Evolutionary conservation across 202 grass and related monocot species (phyloP), one percentile per base, ranked within the genome.

Genomic region (Carex sylvatica): DNA sequence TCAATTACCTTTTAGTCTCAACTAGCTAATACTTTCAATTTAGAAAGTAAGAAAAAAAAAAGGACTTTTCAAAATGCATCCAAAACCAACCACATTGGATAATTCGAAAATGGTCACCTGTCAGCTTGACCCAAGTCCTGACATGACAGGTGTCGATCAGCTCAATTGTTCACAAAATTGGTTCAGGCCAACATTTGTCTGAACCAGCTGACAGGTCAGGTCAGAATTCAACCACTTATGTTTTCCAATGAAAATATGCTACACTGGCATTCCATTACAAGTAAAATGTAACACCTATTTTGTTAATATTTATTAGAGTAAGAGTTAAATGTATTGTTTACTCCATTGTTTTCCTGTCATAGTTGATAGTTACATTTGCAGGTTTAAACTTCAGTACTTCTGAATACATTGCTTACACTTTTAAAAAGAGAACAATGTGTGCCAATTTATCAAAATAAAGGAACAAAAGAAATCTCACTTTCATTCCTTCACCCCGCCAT

Each of bases 401-500:
- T 16, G 5, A 51, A 73, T 11, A 26, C 42, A 52, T 52, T 52
- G 44, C n/a, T 83, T 65, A 71, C 71, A 33, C 12, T 56, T 80
- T 59, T 69, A 53, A 60, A 3, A n/a, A 65, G 63, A 26, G 18
- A 82, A 49, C 74, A 79, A 20, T 23, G 16, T 36, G 4, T 64
- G 10, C 11, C 61, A 83, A n/a, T 16, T 22, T 60, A 60, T 59
- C 18, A 62, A 62, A 20, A 66, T 12, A 47, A 66, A 33, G 6
- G 49, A 49, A 22, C 5, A 24, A 87, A 64, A 84, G 20, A 20
- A 47, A 24, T 85, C 53, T 86, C 68, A 95, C 96, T 91, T 99
- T 95, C 96, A 99, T 93, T 68, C 96, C 93, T 83, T 99, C 93
- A 77, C 96, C 91, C 80, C 81, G 96, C 96, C 96, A 99, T 82